phyloP scores from a whole-genome alignment of 176 grass and related monocot species.

The Microstegium vimineum region DNA sequence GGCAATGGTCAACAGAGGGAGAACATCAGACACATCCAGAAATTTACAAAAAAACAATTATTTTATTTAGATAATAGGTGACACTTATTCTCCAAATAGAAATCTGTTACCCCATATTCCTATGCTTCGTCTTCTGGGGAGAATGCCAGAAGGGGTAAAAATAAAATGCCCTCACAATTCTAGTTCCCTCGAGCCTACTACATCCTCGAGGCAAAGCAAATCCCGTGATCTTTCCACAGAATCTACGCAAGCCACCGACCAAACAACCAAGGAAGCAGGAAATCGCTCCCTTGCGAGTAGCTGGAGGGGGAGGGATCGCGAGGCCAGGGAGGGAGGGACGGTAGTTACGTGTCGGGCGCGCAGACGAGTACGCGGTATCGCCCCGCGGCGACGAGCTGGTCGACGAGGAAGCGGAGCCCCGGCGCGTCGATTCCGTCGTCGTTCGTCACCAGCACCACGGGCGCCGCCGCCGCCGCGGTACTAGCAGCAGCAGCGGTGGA shows the following conservation, averaged over 20 bases:
- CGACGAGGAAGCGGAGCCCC: slow-evolving; percentile 88
- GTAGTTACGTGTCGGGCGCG: slow-evolving; percentile 69
- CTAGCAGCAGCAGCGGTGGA: background rate
- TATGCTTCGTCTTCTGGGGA: background rate
- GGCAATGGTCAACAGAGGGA: background rate
- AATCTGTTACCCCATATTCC: background rate
- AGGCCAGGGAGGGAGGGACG: background rate
- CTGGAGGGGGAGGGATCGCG: background rate
- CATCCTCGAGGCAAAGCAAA: background rate
- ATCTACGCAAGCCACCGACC: background rate
- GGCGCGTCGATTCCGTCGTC: slow-evolving; percentile 90
- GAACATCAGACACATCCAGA: background rate
- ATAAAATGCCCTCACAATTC: background rate
- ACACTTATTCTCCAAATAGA: background rate
- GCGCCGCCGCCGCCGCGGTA: background rate
- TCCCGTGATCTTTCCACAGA: background rate
- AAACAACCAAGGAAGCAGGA: background rate
- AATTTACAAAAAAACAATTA: background rate
- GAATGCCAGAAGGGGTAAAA: background rate
- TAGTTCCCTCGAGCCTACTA: background rate
- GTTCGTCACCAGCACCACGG: slow-evolving; percentile 75
- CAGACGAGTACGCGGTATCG: slow-evolving; percentile 77
- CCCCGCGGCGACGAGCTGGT: slow-evolving; percentile 66
- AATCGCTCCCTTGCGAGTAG: background rate
- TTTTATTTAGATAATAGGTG: background rate